Evolutionary conservation across 805 yeast species (phyloP), one percentile per base, ranked within the genome.

Genomic region (Teunomyces funiuensis): DNA sequence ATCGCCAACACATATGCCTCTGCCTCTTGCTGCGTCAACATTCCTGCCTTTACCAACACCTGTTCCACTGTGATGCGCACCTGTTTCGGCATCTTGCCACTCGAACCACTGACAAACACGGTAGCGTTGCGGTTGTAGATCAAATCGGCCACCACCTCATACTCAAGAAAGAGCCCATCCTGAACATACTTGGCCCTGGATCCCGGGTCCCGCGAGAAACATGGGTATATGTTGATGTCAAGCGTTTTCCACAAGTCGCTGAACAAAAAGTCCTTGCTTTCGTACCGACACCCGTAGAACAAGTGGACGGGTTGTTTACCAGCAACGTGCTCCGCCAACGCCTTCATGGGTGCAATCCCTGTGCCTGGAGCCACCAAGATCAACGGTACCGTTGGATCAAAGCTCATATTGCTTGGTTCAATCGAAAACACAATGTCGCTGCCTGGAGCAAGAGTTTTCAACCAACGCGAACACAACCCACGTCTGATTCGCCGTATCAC

Each of bases 321-420:
- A 5, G 42, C 41, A 14, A 60, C 43, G 1, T 69, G 53, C 31
- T 77, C 77, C 10, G 91, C 73, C 29, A 90, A 54, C 1, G 87
- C 76, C 53, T 88, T 78, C 76, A 91, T 80, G 2, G 99, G 99
- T 0, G 99, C 99, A 8, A 93, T 71, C 2, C 99, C 99, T 0
- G 98, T 95, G 3, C 99, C 99, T 0, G 99, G 95, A 1, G 91
- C 84, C 3, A 91, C 73, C 76, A 91, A 69, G 3, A 93, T 64
- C 18, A 85, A 63, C 37, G 58, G 43, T 10, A 29, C 45, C 2
- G 28, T 33, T 5, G 52, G 44, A 10, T 39, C 38, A 10, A 75
- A 64, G 29, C 61, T 61, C 33, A 80, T 47, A 10, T 68, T 60
- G 46, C 82, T 77, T 22, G 63, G 58, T 42, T 76, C 74, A 6